Conservation (phyloP, 1,139 yeast genomes). For the Pichia cactophila region DNA sequence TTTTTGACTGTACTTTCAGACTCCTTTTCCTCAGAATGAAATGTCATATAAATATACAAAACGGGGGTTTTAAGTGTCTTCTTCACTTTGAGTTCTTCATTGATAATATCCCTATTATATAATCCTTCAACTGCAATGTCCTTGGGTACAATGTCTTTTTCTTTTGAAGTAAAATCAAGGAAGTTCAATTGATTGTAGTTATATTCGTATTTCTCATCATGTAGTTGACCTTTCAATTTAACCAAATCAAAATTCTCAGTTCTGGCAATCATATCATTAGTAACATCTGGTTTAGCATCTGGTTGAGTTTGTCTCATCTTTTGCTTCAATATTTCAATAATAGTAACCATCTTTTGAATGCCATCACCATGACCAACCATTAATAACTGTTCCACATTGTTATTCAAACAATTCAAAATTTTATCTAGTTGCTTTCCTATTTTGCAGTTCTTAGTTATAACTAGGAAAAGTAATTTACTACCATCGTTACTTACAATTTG, state of each 20-base stretch:
- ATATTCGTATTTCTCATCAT: neutral
- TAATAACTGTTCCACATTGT: constrained; percentile 12
- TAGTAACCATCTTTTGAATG: constrained; percentile 24
- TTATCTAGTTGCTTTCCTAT: constrained; percentile 18
- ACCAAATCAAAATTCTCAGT: constrained; percentile 7
- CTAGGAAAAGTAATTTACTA: constrained; percentile 2
- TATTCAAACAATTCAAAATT: constrained; percentile 12
- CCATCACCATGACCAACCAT: constrained; percentile 17
- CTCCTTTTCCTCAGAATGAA: constrained; percentile 4
- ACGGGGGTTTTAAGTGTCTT: constrained; percentile 16
- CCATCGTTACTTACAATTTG: neutral
- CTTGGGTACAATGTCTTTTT: neutral
- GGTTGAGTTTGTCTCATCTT: constrained; percentile 10
- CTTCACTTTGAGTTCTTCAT: constrained; percentile 8
- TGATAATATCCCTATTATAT: neutral
- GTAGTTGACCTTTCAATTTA: constrained; percentile 2
- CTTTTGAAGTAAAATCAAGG: constrained; percentile 14
- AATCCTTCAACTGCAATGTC: neutral
- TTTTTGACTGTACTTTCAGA: constrained; percentile 5
- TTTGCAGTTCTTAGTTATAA: constrained; percentile 21
- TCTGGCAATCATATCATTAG: constrained; percentile 14
- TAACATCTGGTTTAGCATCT: neutral
- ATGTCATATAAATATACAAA: constrained; percentile 17
- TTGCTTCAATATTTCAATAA: constrained; percentile 26
- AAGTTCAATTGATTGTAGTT: constrained; percentile 19